These are phyloP conservation scores for Debaryomyces robertsiae DNA, from an alignment of 1,139 yeast species.

Conservation along the genomic window DNA sequence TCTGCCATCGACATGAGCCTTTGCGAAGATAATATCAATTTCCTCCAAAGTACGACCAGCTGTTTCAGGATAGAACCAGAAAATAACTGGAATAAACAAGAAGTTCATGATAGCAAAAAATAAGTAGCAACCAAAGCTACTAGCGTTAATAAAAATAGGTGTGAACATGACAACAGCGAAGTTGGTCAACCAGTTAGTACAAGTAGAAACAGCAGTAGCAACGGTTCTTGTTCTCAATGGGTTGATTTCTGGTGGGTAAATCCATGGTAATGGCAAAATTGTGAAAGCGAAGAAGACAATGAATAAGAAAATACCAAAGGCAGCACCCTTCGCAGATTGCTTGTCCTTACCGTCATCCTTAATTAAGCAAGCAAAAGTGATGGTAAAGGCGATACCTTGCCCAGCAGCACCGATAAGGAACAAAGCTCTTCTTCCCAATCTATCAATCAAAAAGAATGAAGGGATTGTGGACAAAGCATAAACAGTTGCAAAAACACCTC, in stretches of 20 bases:
- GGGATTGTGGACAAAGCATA: constrained; percentile 66
- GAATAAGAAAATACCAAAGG: constrained; percentile 56
- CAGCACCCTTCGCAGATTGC: constrained; percentile 53
- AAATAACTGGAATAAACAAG: constrained; percentile 42
- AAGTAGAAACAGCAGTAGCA: constrained; percentile 54
- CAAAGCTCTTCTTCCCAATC: constrained; percentile 66
- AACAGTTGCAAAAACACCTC: constrained; percentile 65
- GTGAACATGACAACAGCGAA: constrained; percentile 54
- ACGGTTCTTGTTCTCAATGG: constrained; percentile 63
- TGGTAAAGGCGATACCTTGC: constrained; percentile 43
- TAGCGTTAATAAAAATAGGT: constrained; percentile 42
- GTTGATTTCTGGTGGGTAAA: constrained; percentile 64
- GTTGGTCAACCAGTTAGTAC: constrained; percentile 51
- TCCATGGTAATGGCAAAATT: constrained; percentile 60
- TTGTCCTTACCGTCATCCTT: constrained; percentile 34
- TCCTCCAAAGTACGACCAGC: constrained; percentile 53
- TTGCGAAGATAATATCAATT: constrained; percentile 49
- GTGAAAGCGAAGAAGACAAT: constrained; percentile 59
- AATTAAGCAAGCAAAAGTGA: constrained; percentile 47
- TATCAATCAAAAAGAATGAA: constrained; percentile 64
- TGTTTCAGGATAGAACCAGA: constrained; percentile 52
- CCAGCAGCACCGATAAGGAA: constrained; percentile 54
- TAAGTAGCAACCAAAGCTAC: constrained; percentile 48
- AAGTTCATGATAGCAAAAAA: constrained; percentile 46
- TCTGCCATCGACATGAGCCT: constrained; percentile 47